Conservation (phyloP, 2,329 filamentous ascomycete genomes). For the Exophiala bonariae region DNA sequence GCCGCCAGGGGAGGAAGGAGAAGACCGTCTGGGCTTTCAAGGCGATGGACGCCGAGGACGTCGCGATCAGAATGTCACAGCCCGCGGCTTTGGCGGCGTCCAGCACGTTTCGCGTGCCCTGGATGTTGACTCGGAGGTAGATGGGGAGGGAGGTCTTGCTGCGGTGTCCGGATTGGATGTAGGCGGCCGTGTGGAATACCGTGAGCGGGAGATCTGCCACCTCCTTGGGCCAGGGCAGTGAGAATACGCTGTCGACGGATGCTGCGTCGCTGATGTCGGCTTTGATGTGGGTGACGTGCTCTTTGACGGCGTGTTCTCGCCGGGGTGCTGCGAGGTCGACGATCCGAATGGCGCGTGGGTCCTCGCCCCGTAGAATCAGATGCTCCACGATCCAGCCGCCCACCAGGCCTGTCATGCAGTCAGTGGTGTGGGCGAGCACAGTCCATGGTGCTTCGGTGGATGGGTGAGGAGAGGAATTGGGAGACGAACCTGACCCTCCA, state of each 20-base stretch:
- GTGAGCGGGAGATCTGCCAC: constrained; percentile 51
- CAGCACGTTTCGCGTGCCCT: constrained; percentile 52
- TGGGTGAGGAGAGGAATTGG: constrained; percentile 9
- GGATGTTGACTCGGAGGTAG: constrained; percentile 51
- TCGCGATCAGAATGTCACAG: constrained; percentile 54
- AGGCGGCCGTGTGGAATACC: constrained; percentile 59
- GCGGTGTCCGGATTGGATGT: constrained; percentile 54
- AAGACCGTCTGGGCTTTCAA: constrained; percentile 46
- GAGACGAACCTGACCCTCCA: constrained; percentile 36
- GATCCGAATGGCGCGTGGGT: constrained; percentile 53
- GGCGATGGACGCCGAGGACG: constrained; percentile 52
- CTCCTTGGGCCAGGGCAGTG: constrained; percentile 46
- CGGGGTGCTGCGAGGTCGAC: constrained; percentile 50
- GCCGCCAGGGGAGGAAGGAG: constrained; percentile 41
- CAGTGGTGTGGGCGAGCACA: no score
- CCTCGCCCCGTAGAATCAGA: constrained; percentile 54
- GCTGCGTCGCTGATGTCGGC: constrained; percentile 52
- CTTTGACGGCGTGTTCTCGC: constrained; percentile 43
- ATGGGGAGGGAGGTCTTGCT: constrained; percentile 46
- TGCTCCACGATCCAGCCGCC: constrained; percentile 57
- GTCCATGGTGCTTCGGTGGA: no score
- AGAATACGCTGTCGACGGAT: constrained; percentile 49
- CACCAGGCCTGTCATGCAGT: constrained; percentile 39
- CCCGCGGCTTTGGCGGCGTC: constrained; percentile 47
- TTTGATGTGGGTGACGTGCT: constrained; percentile 46